Conservation (phyloP, 2,329 filamentous ascomycete genomes). For the Nigrograna mackinnonii region DNA sequence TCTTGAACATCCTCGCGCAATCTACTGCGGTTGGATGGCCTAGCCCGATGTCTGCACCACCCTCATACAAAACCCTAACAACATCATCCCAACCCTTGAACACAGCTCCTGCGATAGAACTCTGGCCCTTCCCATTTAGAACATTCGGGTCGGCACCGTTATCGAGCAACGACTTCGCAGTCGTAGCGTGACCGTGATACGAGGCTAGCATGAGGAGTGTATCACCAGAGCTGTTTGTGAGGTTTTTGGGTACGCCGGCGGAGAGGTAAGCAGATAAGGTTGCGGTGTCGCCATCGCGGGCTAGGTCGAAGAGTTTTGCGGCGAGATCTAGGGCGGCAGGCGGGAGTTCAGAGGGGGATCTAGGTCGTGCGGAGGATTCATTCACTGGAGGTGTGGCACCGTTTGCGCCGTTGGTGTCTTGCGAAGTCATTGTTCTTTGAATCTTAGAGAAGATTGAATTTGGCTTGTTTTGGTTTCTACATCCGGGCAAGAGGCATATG, state of each 20-base stretch:
- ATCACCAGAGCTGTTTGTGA: constrained; percentile 75
- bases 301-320: constrained; percentile 67
- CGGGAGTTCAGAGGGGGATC: constrained; percentile 48
- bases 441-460: too few relatives aligned
- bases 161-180: constrained; percentile 63
- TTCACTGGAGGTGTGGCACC: constrained; percentile 31
- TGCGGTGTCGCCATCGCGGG: constrained; percentile 61
- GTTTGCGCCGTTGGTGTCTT: constrained; percentile 8
- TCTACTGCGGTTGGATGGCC: constrained; percentile 53
- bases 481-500: too few relatives aligned
- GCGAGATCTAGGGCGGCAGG: constrained; percentile 70
- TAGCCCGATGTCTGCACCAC: constrained; percentile 43
- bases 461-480: too few relatives aligned
- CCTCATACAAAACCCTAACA: constrained; percentile 56
- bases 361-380: constrained; percentile 64
- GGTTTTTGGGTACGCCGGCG: constrained; percentile 68
- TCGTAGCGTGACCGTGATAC: constrained; percentile 67
- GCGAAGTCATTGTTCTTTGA: too few relatives aligned
- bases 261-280: constrained; percentile 66
- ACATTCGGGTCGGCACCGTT: constrained; percentile 69
- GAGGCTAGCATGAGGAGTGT: constrained; percentile 75
- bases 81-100: constrained; percentile 72
- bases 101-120: constrained; percentile 70
- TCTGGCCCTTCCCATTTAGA: constrained; percentile 70
- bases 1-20: constrained; percentile 51